phyloP scores from a whole-genome alignment of 140 eudicot genomes.

The Erigeron philadelphicus region DNA sequence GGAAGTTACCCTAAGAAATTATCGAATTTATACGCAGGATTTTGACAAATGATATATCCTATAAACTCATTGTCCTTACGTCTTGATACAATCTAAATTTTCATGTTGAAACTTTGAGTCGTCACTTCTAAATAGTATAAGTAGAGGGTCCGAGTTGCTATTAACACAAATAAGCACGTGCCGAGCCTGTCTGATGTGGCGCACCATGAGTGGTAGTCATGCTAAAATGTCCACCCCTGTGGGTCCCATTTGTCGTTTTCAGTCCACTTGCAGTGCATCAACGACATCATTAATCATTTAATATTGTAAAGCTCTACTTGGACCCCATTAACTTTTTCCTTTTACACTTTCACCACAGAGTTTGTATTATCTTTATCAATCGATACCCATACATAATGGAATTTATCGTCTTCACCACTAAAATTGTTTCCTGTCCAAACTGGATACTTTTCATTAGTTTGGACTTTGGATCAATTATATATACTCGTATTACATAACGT shows the following conservation, averaged over 20 bases:
- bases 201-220: slow-evolving; percentile 31
- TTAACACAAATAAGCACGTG: slow-evolving; percentile 23
- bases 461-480: too few relatives aligned
- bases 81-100: too few relatives aligned
- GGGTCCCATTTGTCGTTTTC: slow-evolving; percentile 32
- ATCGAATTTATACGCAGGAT: too few relatives aligned
- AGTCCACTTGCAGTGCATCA: slow-evolving; percentile 26
- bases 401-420: background rate
- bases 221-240: slow-evolving; percentile 24
- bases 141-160: slow-evolving; percentile 14
- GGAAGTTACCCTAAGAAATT: too few relatives aligned
- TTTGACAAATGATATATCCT: too few relatives aligned
- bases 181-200: slow-evolving; percentile 26
- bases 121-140: background rate
- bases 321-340: background rate
- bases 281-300: background rate
- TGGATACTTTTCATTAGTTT: too few relatives aligned
- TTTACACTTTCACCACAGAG: background rate
- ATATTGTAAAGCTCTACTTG: slow-evolving; percentile 1
- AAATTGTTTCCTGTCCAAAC: background rate
- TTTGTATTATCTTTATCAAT: background rate
- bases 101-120: background rate
- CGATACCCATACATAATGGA: background rate
- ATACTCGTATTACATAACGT: too few relatives aligned
- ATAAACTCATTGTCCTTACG: too few relatives aligned